A percentile compares a stretch with the other conserved stretches of the same genome.
phyloP scores from a whole-genome alignment of 495 filamentous ascomycete species.

The Penicillium pancosmium region DNA sequence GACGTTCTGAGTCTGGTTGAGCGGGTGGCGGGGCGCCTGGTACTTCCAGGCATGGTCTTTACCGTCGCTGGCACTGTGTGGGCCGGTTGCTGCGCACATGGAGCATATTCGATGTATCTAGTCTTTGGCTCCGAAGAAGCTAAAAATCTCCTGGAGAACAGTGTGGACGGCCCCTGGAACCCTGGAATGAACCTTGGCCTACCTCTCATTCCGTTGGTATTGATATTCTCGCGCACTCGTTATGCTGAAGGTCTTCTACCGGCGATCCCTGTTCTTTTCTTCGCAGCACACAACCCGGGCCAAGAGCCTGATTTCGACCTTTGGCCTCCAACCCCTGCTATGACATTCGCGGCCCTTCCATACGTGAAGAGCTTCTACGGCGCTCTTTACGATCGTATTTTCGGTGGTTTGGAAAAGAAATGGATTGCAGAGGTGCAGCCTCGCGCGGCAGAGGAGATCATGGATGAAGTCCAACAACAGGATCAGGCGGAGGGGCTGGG shows the following conservation, averaged over 20 bases:
- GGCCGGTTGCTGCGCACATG: constrained; percentile 59
- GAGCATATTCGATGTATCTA: constrained; percentile 60
- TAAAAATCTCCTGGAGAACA: constrained; percentile 47
- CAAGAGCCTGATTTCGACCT: constrained; percentile 47
- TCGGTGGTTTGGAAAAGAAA: constrained; percentile 61
- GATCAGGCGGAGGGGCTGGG: constrained; percentile 44
- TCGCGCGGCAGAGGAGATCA: constrained; percentile 53
- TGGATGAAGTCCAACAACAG: constrained; percentile 48
- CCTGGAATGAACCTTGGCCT: constrained; percentile 54
- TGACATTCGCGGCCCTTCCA: constrained; percentile 70
- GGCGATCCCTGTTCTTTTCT: constrained; percentile 64
- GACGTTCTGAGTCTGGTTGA: constrained; percentile 58
- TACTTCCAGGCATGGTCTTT: constrained; percentile 61
- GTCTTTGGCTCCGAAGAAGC: constrained; percentile 67
- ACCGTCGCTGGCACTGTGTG: constrained; percentile 56
- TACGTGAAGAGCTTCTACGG: constrained; percentile 69
- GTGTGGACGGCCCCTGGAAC: constrained; percentile 42
- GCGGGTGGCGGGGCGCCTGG: constrained; percentile 53
- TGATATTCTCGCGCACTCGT: constrained; percentile 62
- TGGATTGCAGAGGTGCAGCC: constrained; percentile 71
- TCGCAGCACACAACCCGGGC: constrained; percentile 51
- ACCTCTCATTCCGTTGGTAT: constrained; percentile 61
- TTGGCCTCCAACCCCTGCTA: constrained; percentile 78
- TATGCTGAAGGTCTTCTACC: constrained; percentile 62
- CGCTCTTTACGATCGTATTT: constrained; percentile 64